These are phyloP conservation scores for Calonectria multiphialidica DNA, from an alignment of 2,329 filamentous ascomycete species.

Conservation along the genomic window DNA sequence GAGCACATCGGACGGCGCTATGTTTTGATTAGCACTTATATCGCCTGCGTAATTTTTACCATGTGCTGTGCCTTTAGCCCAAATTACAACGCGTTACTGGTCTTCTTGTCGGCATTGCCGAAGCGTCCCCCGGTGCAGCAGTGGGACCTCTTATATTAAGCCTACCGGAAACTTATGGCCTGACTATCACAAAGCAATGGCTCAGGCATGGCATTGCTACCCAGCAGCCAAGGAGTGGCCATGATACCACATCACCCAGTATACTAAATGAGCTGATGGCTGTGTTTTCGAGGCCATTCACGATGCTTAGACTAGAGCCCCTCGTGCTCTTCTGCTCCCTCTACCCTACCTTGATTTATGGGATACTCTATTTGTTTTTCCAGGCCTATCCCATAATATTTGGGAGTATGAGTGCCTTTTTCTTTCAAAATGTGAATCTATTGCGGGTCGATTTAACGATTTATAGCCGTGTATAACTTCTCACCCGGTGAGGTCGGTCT, in stretches of 20 bases:
- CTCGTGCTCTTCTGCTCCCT: slow-evolving; percentile 28
- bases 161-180: slow-evolving; percentile 41
- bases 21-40: slow-evolving; percentile 62
- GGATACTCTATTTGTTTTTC: slow-evolving; percentile 35
- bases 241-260: neutral
- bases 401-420: no score
- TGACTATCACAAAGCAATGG: slow-evolving; percentile 21
- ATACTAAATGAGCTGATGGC: slow-evolving; percentile 8
- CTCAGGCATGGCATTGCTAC: no score
- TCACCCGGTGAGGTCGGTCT: slow-evolving; percentile 11
- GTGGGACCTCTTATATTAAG: slow-evolving; percentile 50
- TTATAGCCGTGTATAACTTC: slow-evolving; percentile 11
- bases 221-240: no score
- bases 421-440: no score
- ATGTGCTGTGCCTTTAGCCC: slow-evolving; percentile 56
- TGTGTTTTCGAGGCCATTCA: slow-evolving; percentile 21
- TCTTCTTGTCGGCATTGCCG: slow-evolving; percentile 57
- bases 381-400: slow-evolving; percentile 37
- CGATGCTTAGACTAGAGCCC: slow-evolving; percentile 28
- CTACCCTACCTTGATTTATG: slow-evolving; percentile 31
- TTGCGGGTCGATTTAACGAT: no score
- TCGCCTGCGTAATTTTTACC: slow-evolving; percentile 53
- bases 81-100: slow-evolving; percentile 54
- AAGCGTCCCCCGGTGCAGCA: slow-evolving; percentile 55
- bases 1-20: slow-evolving; percentile 53